Percentiles rank a stretch among this genome's conserved stretches.
These are phyloP conservation scores for Phytomonas sp. DNA, from an alignment of 208 protist genomes.

Conservation along the genomic window DNA sequence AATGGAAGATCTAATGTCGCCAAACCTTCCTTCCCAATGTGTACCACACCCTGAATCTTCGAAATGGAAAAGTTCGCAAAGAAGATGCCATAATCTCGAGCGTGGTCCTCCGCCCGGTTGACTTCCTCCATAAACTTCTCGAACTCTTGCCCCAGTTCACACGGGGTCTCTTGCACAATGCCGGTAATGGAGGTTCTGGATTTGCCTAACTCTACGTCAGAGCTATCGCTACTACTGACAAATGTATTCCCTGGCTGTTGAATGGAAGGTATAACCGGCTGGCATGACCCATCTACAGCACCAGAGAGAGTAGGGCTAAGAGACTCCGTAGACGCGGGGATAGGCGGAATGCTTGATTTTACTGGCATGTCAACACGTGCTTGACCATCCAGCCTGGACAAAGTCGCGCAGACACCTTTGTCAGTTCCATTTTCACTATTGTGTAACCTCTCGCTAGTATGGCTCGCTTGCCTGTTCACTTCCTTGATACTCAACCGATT, in stretches of 20 bases:
- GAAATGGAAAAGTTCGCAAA: slow-evolving; percentile 36
- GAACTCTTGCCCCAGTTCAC: slow-evolving; percentile 36
- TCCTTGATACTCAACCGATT: background rate
- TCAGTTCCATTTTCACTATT: too few species aligned
- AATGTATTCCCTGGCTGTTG: too few species aligned
- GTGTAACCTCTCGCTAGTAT: background rate
- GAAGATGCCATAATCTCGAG: slow-evolving; percentile 77
- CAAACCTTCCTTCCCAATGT: slow-evolving; percentile 42
- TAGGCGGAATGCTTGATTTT: too few species aligned
- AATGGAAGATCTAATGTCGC: slow-evolving; percentile 44
- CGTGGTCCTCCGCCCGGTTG: slow-evolving; percentile 41
- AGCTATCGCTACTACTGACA: too few species aligned
- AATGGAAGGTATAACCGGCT: too few species aligned
- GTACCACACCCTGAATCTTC: slow-evolving; percentile 29
- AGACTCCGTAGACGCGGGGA: too few species aligned
- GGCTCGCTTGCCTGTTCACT: too few species aligned
- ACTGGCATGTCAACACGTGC: background rate
- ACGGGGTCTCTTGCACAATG: slow-evolving; percentile 26
- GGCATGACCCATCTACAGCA: too few species aligned
- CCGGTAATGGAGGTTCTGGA: background rate
- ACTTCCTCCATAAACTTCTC: slow-evolving; percentile 51
- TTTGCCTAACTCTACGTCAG: background rate
- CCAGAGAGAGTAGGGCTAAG: too few species aligned
- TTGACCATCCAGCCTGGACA: background rate
- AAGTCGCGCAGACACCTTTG: background rate